Percentiles rank a stretch among this genome's conserved stretches.
Evolutionary conservation across 2,329 filamentous ascomycete genomes (phyloP).

Genomic region (Capronia coronata): DNA sequence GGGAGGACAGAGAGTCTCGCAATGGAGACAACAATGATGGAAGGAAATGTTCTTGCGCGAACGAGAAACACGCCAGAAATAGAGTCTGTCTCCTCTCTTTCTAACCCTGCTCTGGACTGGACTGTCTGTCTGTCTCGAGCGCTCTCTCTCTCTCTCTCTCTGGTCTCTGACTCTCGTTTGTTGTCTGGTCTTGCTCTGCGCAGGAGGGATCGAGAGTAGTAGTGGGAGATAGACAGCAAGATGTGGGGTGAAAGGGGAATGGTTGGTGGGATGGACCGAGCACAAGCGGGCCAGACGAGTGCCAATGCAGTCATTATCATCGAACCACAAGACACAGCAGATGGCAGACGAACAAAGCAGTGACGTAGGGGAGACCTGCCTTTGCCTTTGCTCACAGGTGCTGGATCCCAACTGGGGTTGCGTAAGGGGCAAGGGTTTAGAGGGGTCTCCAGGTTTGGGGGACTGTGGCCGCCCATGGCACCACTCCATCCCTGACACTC

Average conservation of each 20-base stretch:
- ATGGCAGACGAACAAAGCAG: not conserved
- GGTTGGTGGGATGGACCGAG: slow-evolving; percentile 1
- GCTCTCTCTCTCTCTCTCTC: too few species aligned
- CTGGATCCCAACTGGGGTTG: too few species aligned
- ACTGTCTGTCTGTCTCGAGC: not conserved
- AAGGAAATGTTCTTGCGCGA: not conserved
- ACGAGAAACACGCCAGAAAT: not conserved
- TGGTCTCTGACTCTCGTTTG: too few species aligned
- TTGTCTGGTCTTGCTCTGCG: too few species aligned
- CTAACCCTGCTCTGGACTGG: not conserved
- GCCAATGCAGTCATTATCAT: not conserved
- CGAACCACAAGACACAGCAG: too few species aligned
- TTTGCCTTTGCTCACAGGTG: not conserved
- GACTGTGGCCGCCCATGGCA: too few species aligned
- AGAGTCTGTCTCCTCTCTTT: too few species aligned
- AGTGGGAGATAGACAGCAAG: not conserved
- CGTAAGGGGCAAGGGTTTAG: not conserved
- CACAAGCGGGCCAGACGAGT: not conserved
- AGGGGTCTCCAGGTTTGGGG: not conserved
- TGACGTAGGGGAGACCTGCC: slow-evolving; percentile 2
- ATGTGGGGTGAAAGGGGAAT: slow-evolving; percentile 1
- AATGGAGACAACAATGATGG: slow-evolving; percentile 2
- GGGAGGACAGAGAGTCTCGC: not conserved
- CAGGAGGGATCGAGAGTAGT: too few species aligned
- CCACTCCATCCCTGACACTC: not conserved